phyloP scores from a whole-genome alignment of 768 basidiomycete species.

The Lactarius hengduanensis region DNA sequence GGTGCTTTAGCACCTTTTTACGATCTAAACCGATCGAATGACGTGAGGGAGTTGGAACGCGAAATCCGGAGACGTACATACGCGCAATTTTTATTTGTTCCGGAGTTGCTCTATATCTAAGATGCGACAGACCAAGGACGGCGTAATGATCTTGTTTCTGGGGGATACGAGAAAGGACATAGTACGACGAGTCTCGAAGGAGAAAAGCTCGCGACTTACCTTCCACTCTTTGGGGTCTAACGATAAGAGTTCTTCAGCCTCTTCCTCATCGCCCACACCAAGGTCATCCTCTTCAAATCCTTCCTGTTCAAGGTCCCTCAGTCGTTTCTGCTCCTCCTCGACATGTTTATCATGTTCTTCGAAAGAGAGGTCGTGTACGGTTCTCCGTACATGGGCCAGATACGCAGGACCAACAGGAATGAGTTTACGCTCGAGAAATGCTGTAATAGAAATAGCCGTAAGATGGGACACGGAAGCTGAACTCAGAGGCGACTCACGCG shows the following conservation, averaged over 20 bases:
- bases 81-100: slow-evolving; percentile 97
- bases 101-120: slow-evolving; percentile 80
- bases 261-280: slow-evolving; percentile 90
- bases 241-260: slow-evolving; percentile 62
- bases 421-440: slow-evolving; percentile 50
- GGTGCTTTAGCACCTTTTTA: slow-evolving; percentile 96
- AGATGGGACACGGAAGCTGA: slow-evolving; percentile 16
- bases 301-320: slow-evolving; percentile 48
- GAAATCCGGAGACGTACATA: slow-evolving; percentile 54
- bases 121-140: slow-evolving; percentile 89
- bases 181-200: not conserved
- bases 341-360: slow-evolving; percentile 75
- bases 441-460: slow-evolving; percentile 28
- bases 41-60: slow-evolving; percentile 11
- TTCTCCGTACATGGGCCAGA: slow-evolving; percentile 75
- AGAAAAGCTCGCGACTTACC: slow-evolving; percentile 42
- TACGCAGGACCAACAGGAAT: slow-evolving; percentile 89
- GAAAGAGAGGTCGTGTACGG: slow-evolving; percentile 74
- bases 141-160: slow-evolving; percentile 99
- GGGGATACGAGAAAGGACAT: slow-evolving; percentile 3
- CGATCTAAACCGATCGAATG: slow-evolving; percentile 57
- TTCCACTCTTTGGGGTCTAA: slow-evolving; percentile 99
- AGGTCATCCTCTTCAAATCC: slow-evolving; percentile 74
- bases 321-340: slow-evolving; percentile 51
- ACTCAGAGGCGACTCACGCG: slow-evolving; percentile 33